Evolutionary conservation across 495 filamentous ascomycete species (phyloP).

Genomic region (Halenospora varia): DNA sequence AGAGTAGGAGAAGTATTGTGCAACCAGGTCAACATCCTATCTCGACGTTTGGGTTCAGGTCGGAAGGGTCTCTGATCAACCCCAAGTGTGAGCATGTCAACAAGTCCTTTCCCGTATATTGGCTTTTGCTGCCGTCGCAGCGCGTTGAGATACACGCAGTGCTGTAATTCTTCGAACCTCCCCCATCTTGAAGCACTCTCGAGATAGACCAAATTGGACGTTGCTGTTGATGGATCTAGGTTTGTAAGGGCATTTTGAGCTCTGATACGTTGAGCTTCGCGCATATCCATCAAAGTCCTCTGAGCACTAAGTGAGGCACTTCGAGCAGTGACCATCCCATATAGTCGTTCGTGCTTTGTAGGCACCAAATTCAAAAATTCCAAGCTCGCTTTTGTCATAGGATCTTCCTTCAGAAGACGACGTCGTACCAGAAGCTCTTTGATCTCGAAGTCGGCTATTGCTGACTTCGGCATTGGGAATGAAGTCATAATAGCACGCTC

Average conservation of each 20-base stretch:
- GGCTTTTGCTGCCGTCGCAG: constrained; percentile 77
- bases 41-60: constrained; percentile 47
- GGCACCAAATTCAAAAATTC: constrained; percentile 80
- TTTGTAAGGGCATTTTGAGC: constrained; percentile 56
- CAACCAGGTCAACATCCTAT: constrained; percentile 66
- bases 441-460: constrained; percentile 70
- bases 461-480: constrained; percentile 85
- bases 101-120: constrained; percentile 71
- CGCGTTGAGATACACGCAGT: constrained; percentile 75
- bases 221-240: constrained; percentile 56
- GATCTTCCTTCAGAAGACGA: constrained; percentile 59
- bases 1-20: constrained; percentile 65
- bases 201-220: constrained; percentile 66
- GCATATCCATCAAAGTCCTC: constrained; percentile 54
- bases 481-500: constrained; percentile 98
- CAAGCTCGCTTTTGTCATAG: constrained; percentile 63
- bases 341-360: constrained; percentile 63
- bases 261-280: constrained; percentile 58
- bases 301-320: constrained; percentile 62
- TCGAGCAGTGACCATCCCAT: constrained; percentile 54
- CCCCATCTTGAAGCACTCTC: constrained; percentile 67
- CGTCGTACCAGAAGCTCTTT: constrained; percentile 70
- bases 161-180: constrained; percentile 73
- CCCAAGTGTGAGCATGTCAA: constrained; percentile 66
- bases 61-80: constrained; percentile 48